These are phyloP conservation scores for Dryas integrifolia DNA, from an alignment of 331 rosid species.

Conservation along the genomic window DNA sequence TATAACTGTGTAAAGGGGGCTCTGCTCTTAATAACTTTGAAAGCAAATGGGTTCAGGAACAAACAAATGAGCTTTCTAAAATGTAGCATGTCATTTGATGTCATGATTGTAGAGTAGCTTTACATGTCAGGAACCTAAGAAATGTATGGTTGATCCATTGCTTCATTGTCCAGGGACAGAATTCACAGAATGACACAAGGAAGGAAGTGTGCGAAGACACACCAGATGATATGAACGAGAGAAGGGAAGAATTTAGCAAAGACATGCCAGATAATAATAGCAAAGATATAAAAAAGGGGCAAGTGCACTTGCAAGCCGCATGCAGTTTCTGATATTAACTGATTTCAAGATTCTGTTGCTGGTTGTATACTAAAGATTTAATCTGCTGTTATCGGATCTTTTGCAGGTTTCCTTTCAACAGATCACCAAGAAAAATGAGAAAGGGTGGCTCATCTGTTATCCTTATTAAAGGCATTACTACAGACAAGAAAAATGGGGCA, in stretches of 20 bases:
- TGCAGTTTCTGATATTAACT: neutral
- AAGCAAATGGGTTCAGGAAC: neutral
- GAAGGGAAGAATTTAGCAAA: slow-evolving; percentile 33
- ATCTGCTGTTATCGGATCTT: slow-evolving; percentile 15
- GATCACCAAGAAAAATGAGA: slow-evolving; percentile 34
- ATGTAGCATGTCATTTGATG: slow-evolving; percentile 10
- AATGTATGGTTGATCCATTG: slow-evolving; percentile 25
- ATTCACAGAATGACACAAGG: slow-evolving; percentile 21
- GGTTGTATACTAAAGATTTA: slow-evolving; percentile 4
- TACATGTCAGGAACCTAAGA: slow-evolving; percentile 20
- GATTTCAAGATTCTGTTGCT: neutral
- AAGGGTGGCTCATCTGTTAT: slow-evolving; percentile 43
- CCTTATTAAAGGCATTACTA: slow-evolving; percentile 36
- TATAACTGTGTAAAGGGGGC: neutral
- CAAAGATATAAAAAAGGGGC: slow-evolving; percentile 41
- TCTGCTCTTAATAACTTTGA: slow-evolving; percentile 5
- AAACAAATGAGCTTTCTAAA: slow-evolving; percentile 1
- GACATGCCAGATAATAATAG: slow-evolving; percentile 27
- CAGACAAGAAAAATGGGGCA: slow-evolving; percentile 33
- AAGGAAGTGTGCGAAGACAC: slow-evolving; percentile 16
- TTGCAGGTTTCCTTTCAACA: slow-evolving; percentile 40
- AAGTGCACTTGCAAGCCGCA: slow-evolving; percentile 25
- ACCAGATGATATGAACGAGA: slow-evolving; percentile 1
- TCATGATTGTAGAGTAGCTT: neutral
- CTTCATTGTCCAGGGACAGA: slow-evolving; percentile 45